Evolutionary conservation across 1,284 basidiomycete species (phyloP).

Genomic region (Ceratobasidium papillatum): DNA sequence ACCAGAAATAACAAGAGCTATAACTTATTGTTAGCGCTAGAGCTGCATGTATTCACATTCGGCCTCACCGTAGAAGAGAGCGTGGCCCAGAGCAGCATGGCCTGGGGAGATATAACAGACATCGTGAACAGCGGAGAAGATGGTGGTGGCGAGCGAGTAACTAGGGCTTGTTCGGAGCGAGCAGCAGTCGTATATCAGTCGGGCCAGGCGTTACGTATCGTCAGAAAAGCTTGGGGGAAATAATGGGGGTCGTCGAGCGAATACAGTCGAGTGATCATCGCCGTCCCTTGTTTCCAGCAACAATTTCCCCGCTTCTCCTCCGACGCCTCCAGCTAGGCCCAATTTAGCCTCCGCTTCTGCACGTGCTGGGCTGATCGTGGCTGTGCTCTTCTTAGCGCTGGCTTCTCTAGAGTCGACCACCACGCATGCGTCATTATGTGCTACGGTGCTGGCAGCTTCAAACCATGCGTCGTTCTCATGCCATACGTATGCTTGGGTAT

Average conservation of each 20-base stretch:
- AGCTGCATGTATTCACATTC: not conserved
- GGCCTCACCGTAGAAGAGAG: constrained; percentile 38
- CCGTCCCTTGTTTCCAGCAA: not conserved
- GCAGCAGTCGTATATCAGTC: too few species aligned
- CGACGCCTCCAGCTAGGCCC: not conserved
- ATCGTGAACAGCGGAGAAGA: constrained; percentile 24
- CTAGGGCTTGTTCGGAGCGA: not conserved
- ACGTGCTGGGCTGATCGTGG: not conserved
- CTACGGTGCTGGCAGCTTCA: too few species aligned
- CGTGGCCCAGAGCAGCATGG: constrained; percentile 43
- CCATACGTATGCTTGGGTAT: not conserved
- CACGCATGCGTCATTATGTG: not conserved
- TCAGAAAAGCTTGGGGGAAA: not conserved
- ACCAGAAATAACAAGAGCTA: constrained; percentile 36
- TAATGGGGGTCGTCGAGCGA: not conserved
- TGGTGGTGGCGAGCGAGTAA: not conserved
- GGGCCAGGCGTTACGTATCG: not conserved
- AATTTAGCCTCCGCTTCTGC: not conserved
- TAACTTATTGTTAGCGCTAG: not conserved
- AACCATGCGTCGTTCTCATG: too few species aligned
- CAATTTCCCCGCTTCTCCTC: constrained; percentile 5
- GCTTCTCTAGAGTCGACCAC: too few species aligned
- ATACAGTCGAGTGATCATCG: not conserved
- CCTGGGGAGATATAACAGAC: constrained; percentile 41
- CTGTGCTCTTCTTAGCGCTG: not conserved